Percentiles rank a stretch among this genome's conserved stretches.
Evolutionary conservation across 257 asterid genomes (phyloP).

Genomic region (Solanum neorickii): DNA sequence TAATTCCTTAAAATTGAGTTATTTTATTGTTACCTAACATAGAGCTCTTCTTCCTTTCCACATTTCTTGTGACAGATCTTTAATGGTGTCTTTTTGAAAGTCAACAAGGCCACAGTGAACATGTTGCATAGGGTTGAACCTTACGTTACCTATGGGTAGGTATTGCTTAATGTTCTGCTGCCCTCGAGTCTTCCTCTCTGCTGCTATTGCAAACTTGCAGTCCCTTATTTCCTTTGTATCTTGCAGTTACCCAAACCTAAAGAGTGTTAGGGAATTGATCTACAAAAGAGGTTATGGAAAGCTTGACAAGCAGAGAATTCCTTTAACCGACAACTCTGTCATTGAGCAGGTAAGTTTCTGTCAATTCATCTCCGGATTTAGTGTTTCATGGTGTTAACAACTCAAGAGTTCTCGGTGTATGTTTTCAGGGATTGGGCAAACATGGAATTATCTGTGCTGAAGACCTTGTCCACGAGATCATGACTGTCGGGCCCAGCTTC

Average conservation of each 20-base stretch:
- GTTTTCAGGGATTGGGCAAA: conserved; percentile 28
- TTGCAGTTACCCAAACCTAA: conserved; percentile 40
- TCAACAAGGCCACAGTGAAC: conserved; percentile 45
- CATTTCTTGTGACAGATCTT: conserved; percentile 22
- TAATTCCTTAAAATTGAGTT: not conserved
- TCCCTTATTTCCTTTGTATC: not conserved
- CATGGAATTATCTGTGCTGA: conserved; percentile 39
- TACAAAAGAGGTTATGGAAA: conserved; percentile 49
- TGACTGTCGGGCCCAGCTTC: conserved; percentile 49
- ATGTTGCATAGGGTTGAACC: conserved; percentile 59
- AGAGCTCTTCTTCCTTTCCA: not conserved
- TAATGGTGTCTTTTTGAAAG: conserved; percentile 52
- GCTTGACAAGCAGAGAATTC: conserved; percentile 37
- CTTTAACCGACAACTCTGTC: conserved; percentile 40
- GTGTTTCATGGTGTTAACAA: not conserved
- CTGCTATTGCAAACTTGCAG: not conserved
- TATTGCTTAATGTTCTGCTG: not conserved
- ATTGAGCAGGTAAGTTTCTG: conserved; percentile 27
- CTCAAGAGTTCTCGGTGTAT: not conserved
- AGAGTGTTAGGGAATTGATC: conserved; percentile 38
- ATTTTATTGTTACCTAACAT: not conserved
- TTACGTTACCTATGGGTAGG: conserved; percentile 50
- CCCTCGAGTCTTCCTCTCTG: not conserved
- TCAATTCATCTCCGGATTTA: not conserved
- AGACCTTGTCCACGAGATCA: conserved; percentile 45